These are phyloP conservation scores for Teratosphaeria destructans DNA, from an alignment of 2,329 filamentous ascomycete species.

Conservation along the genomic window DNA sequence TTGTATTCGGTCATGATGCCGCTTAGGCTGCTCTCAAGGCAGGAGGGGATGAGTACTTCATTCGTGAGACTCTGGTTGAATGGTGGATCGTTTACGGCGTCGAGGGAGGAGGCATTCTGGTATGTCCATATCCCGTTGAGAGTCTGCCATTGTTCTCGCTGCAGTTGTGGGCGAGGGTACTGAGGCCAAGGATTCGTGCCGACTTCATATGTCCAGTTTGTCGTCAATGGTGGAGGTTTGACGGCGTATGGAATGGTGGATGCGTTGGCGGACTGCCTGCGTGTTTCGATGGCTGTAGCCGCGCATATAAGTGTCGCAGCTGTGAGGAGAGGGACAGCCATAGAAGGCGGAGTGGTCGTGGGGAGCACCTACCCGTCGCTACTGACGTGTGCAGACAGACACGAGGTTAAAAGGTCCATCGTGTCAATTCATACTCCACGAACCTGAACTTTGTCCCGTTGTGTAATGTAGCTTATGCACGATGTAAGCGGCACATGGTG, in stretches of 20 bases:
- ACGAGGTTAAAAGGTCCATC: neutral
- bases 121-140: constrained; percentile 50
- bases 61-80: constrained; percentile 33
- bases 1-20: constrained; percentile 22
- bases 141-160: constrained; percentile 42
- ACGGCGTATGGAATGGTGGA: constrained; percentile 6
- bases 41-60: constrained; percentile 43
- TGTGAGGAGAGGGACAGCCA: neutral
- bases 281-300: neutral
- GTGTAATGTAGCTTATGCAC: neutral
- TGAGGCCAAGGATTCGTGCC: constrained; percentile 45
- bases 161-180: constrained; percentile 46
- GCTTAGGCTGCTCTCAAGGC: constrained; percentile 44
- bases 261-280: neutral
- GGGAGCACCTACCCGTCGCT: neutral
- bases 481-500: neutral
- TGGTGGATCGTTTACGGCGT: constrained; percentile 34
- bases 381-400: neutral
- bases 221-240: constrained; percentile 19
- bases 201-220: constrained; percentile 41
- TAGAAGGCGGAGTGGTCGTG: neutral
- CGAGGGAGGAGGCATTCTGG: constrained; percentile 30
- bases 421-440: neutral
- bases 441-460: neutral
- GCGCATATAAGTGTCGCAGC: neutral